phyloP scores from a whole-genome alignment of 768 basidiomycete genomes.

The Hydnomerulius pinastri region DNA sequence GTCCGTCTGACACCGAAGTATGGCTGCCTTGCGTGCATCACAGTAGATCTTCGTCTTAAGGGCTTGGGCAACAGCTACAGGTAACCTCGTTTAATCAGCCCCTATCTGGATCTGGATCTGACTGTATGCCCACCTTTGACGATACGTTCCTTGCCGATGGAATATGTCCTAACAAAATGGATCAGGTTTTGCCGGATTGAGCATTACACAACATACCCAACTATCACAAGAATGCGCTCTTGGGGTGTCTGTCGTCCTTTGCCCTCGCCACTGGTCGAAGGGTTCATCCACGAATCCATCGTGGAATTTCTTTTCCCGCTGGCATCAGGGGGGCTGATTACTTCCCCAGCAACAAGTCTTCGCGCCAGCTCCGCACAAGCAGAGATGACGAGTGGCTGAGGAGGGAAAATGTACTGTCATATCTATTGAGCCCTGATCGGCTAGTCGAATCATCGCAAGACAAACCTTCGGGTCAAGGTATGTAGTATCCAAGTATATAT shows the following conservation, averaged over 20 bases:
- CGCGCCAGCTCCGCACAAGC: conserved; percentile 87
- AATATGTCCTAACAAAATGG: conserved; percentile 75
- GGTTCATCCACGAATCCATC: conserved; percentile 56
- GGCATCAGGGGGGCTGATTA: conserved; percentile 26
- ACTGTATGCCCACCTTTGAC: conserved; percentile 73
- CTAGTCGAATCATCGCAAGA: not conserved
- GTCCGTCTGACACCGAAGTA: conserved; percentile 84
- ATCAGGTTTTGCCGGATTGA: not conserved
- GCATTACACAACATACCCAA: conserved; percentile 54
- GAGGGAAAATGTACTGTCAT: conserved; percentile 85
- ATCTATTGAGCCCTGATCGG: conserved; percentile 3
- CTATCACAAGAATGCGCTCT: conserved; percentile 57
- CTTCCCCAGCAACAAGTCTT: conserved; percentile 49
- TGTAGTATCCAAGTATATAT: conserved; percentile 94
- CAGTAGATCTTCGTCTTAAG: conserved; percentile 85
- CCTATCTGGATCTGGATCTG: not conserved
- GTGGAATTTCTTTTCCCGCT: conserved; percentile 32
- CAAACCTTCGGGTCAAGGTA: conserved; percentile 84
- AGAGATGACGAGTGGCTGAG: conserved; percentile 90
- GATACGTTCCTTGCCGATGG: conserved; percentile 96
- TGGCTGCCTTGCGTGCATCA: conserved; percentile 78
- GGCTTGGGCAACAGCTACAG: conserved; percentile 78
- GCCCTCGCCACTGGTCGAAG: conserved; percentile 18
- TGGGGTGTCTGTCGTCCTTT: conserved; percentile 38
- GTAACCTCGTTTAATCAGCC: not conserved